Conservation (phyloP, 371 early-diverging fungal genomes). For the Nematocida ironsii region DNA sequence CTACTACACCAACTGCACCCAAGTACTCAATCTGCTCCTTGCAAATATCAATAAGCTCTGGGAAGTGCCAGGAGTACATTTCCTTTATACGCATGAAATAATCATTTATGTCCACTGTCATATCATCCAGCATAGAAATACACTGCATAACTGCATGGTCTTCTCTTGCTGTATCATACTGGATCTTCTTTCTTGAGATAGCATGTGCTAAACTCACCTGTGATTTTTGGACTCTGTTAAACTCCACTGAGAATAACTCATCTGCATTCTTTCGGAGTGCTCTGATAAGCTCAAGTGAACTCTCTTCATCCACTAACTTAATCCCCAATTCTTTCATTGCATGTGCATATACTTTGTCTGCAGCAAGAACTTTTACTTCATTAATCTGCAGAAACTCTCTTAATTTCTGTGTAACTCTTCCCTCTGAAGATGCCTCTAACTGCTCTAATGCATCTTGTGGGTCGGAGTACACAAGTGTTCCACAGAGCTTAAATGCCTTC, state of each 20-base stretch:
- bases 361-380: constrained; percentile 31
- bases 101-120: constrained; percentile 89
- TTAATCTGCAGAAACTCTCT: constrained; percentile 45
- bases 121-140: constrained; percentile 81
- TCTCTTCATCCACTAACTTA: constrained; percentile 33
- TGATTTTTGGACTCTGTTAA: background rate
- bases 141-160: constrained; percentile 92
- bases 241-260: constrained; percentile 13
- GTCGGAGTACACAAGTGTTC: constrained; percentile 17
- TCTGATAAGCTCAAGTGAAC: constrained; percentile 34
- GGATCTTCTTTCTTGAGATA: constrained; percentile 38
- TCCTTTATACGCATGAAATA: constrained; percentile 91
- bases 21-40: constrained; percentile 77
- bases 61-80: constrained; percentile 88
- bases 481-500: constrained; percentile 33
- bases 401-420: constrained; percentile 30
- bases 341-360: constrained; percentile 40
- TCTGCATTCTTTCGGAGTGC: constrained; percentile 37
- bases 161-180: constrained; percentile 50
- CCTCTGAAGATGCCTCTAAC: constrained; percentile 20
- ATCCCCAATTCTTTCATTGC: constrained; percentile 39
- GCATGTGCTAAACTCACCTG: constrained; percentile 46
- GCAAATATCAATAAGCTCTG: constrained; percentile 78
- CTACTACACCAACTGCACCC: constrained; percentile 71
- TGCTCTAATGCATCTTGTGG: constrained; percentile 28